Base-by-base conservation (phyloP, 2,329 filamentous ascomycete genomes). In the Diplodia intermedia region DNA sequence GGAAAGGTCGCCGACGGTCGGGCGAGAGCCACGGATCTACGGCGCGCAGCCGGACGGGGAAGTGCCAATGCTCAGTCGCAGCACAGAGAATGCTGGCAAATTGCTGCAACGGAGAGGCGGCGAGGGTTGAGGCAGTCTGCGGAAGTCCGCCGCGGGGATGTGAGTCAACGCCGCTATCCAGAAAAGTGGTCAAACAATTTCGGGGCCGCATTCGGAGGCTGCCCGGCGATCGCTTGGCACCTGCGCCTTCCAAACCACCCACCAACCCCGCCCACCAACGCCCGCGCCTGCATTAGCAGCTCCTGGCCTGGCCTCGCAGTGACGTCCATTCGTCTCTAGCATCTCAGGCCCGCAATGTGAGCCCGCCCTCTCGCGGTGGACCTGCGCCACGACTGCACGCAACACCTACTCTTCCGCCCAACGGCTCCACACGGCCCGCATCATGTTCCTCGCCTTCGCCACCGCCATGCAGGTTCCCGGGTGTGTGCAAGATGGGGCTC, bases 151-250 rank as follows among this genome's bases (percentile, higher is more conserved):
- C 43, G 43, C 43, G 29, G 60, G 14, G 23, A 20, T 15, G 65
- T 67, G 65, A 67, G 65, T 67, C 65, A 67, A 67, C 54, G 40
- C 29, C n/a, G 53, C 40, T 40, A 11, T 50, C 65, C 43, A 29
- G 53, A 67, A 67, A 67, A 56, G 47, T 63, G 60, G n/a, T 52
- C 23, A 63, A 63, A 52, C 50, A 60, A 47, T 47, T 47, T 47
- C 65, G 65, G 43, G 47, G 65, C 65, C 54, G 65, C 20, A 38
- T 60, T 67, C 65, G 65, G 52, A 50, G 11, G 50, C 18, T 33
- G 26, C n/a, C 5, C 38, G 43, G 47, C 56, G 56, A 61, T 61
- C 56, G 14, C 55, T 47, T 31, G 55, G 55, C 55, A 11, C n/a
- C 31, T 26, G n/a, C 20, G 26, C 18, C 54, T 11, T 3, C 18